A percentile compares a stretch with the other conserved stretches of the same genome.
Conservation (phyloP, 1,284 basidiomycete species). For the Puccinia horiana region DNA sequence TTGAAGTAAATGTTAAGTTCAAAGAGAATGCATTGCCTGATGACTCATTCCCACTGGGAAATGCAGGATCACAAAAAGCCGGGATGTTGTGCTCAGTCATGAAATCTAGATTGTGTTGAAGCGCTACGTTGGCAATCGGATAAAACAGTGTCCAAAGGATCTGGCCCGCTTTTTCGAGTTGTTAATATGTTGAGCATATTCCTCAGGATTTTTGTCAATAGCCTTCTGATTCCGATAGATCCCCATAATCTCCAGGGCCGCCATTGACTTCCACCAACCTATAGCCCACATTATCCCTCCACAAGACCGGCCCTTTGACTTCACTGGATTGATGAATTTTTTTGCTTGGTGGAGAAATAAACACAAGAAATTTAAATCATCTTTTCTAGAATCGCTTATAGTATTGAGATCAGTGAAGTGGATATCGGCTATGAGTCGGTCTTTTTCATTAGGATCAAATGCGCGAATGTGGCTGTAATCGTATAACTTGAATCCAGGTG, state of each 20-base stretch:
- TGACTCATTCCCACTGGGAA: not conserved
- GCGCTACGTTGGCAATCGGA: not conserved
- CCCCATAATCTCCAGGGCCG: not conserved
- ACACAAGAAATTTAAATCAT: not conserved
- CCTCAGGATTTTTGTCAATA: not conserved
- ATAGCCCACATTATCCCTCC: too few relatives aligned
- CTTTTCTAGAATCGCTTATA: not conserved
- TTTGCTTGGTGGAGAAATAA: not conserved
- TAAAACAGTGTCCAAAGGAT: not conserved
- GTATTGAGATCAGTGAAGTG: not conserved
- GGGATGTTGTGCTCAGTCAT: not conserved
- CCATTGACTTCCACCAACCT: not conserved
- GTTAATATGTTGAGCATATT: not conserved
- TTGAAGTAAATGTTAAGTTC: too few relatives aligned
- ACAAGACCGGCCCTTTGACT: not conserved
- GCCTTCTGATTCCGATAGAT: not conserved
- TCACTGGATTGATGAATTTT: not conserved
- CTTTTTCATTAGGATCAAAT: not conserved
- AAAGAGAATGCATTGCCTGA: not conserved
- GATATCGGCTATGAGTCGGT: not conserved
- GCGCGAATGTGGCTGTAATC: not conserved
- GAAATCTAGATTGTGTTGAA: not conserved
- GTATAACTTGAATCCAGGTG: not conserved
- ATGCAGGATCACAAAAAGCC: not conserved
- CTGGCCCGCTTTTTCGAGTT: not conserved